Evolutionary conservation across 441 rosid genomes (phyloP), one percentile per base, ranked within the genome.

Genomic region (Pelargonium australe): DNA sequence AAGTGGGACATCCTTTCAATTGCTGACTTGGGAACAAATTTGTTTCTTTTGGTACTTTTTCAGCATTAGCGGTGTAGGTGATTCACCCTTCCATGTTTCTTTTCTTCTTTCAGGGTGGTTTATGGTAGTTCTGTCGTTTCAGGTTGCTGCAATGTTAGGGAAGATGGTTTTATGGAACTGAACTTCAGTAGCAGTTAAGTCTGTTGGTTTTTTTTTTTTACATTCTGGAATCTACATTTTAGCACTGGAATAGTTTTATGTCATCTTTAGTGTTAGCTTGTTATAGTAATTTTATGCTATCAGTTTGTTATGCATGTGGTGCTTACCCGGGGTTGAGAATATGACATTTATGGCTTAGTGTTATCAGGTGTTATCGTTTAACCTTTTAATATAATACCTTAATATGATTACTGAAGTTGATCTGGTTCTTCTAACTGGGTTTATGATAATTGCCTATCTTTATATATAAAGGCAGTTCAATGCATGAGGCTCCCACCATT

Each of bases 131-230:
- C 80, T 79, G 68, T 81, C 78, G 75, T 79, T 76, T 84, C 85
- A 81, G 86, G 86, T 76, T 72, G 80, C 79, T 78, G 78, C 81
- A 75, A 62, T 76, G 70, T 83, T 77, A 77, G 76, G 72, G 86
- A 77, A 77, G 85, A 78, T 82, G 82, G 77, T 57, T 84, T 83
- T 80, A 78, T 73, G 61, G 84, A 79, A 79, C 80, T 73, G 78
- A 67, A 77, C 79, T 81, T 73, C 78, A 55, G 72, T 83, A 80
- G 86, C 87, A 84, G 89, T 89, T 85, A 85, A 85, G 85, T 85
- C 76, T 81, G 76, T 77, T 69, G 81, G 78, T 57, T 73, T 84
- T 79, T 80, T 70, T 3, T 31, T n/a, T n/a, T n/a, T n/a, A 31
- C 51, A 37, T 76, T 77, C 79, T 73, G 65, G 71, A 68, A 69